A percentile compares a stretch with the other conserved stretches of the same genome.
These are phyloP conservation scores for Penicillium frequentans DNA, from an alignment of 2,329 filamentous ascomycete genomes.

Conservation along the genomic window DNA sequence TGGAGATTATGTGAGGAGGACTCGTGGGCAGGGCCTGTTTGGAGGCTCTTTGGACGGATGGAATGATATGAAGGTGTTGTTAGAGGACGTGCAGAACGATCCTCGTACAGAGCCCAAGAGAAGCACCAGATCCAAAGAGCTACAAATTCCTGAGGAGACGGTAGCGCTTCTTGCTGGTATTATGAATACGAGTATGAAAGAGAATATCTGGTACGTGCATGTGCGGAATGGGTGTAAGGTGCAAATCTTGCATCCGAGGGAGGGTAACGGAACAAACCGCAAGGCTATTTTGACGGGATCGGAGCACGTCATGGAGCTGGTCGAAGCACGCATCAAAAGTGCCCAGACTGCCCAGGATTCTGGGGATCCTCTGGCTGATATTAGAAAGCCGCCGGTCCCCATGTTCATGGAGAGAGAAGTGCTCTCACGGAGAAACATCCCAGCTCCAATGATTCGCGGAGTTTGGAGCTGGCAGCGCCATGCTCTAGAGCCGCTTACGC, in stretches of 20 bases:
- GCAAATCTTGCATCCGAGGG: slow-evolving; percentile 32
- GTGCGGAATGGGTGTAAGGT: slow-evolving; percentile 40
- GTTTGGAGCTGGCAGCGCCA: slow-evolving; percentile 26
- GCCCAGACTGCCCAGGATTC: slow-evolving; percentile 23
- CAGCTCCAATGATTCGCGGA: slow-evolving; percentile 31
- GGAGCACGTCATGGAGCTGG: slow-evolving; percentile 32
- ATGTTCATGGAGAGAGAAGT: slow-evolving; percentile 30
- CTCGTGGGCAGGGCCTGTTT: background rate
- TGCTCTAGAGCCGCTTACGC: background rate
- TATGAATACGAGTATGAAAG: slow-evolving; percentile 27
- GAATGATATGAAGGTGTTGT: slow-evolving; percentile 24
- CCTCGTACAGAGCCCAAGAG: slow-evolving; percentile 11
- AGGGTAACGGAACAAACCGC: slow-evolving; percentile 33
- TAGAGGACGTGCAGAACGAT: slow-evolving; percentile 25
- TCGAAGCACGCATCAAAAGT: slow-evolving; percentile 27
- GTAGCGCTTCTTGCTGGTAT: slow-evolving; percentile 34
- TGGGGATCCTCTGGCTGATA: slow-evolving; percentile 31
- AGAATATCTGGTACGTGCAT: slow-evolving; percentile 40
- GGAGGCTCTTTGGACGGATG: background rate
- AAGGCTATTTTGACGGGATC: slow-evolving; percentile 38
- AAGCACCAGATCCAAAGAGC: slow-evolving; percentile 24
- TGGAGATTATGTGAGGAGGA: slow-evolving; percentile 6
- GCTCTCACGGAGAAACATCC: slow-evolving; percentile 20
- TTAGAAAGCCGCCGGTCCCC: slow-evolving; percentile 29
- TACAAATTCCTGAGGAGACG: slow-evolving; percentile 37